Evolutionary conservation across 495 filamentous ascomycete species (phyloP), one percentile per base, ranked within the genome.

Genomic region (Podospora pseudoanserina): DNA sequence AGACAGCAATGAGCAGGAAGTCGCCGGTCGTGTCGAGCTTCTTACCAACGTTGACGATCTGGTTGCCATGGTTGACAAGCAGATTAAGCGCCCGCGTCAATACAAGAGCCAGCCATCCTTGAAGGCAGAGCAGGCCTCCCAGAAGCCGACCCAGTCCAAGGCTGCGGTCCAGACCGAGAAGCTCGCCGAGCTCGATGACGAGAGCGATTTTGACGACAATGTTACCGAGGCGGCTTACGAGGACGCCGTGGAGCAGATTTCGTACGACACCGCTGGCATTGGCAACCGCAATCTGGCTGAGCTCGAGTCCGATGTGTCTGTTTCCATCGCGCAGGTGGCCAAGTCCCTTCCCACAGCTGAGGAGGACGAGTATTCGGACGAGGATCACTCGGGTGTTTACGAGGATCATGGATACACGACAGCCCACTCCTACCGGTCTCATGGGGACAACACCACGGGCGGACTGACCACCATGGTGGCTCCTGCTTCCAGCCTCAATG

Each of bases 391-490:
- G 44, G 90, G 91, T 65, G 88, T 89, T 71, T 91, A 91, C 66
- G 90, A 92, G n/a, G 91, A 92, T 11, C 90, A 92, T 73, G 92
- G 89, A 3, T 94, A 92, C 74, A 88, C 88, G 23, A 93, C 91
- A 1, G 88, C 90, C 4, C 87, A 91, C 60, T 92, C 91, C 7
- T 87, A 87, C 71, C 84, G 82, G 28, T 91, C 90, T 18, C 87
- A 88, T n/a, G 85, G 88, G 11, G 92, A 94, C 67, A 92, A 93
- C 74, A 94, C 92, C 23, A 94, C 91, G 4, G 88, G 87, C 19
- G 89, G 86, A 26, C 86, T 74, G 11, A 84, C 90, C 0, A 89
- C 88, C 5, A 77, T 93, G 28, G 82, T 96, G n/a, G 88, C 90
- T 11, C 93, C 93, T 0, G 85, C 86, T 66, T 79, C 88, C 59